These are phyloP conservation scores for Lentinus tigrinus DNA, from an alignment of 768 basidiomycete genomes.

Conservation along the genomic window DNA sequence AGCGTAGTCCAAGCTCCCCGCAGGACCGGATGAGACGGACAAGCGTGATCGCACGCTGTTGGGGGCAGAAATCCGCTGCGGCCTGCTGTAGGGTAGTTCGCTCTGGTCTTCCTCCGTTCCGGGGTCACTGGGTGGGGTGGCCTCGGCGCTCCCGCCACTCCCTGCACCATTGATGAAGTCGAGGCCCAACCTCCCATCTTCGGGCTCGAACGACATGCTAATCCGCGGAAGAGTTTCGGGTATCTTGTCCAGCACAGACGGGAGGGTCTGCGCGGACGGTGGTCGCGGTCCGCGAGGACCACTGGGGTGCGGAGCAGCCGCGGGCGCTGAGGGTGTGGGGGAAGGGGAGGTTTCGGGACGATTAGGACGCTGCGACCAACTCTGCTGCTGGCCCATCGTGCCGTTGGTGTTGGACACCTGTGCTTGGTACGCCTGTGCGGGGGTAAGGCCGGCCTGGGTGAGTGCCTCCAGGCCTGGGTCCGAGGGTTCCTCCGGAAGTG, in stretches of 20 bases:
- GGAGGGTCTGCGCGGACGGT: constrained; percentile 23
- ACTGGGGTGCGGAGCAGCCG: background rate
- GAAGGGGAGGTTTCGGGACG: constrained; percentile 17
- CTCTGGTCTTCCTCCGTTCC: constrained; percentile 20
- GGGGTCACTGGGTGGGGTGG: constrained; percentile 17
- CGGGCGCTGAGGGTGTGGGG: background rate
- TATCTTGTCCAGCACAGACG: background rate
- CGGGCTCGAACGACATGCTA: constrained; percentile 47
- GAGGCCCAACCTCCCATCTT: constrained; percentile 57
- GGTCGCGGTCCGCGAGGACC: constrained; percentile 14
- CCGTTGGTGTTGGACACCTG: constrained; percentile 57
- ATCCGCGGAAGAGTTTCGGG: constrained; percentile 35
- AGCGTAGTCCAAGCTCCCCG: constrained; percentile 21
- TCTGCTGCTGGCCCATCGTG: constrained; percentile 29
- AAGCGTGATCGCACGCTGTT: constrained; percentile 26
- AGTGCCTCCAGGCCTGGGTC: constrained; percentile 45
- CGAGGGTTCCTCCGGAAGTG: constrained; percentile 49
- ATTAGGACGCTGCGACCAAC: constrained; percentile 34
- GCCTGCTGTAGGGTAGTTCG: constrained; percentile 20
- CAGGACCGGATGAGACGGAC: constrained; percentile 22
- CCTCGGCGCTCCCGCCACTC: constrained; percentile 2
- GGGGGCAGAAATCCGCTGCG: constrained; percentile 18
- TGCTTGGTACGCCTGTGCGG: constrained; percentile 80
- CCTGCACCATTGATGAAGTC: constrained; percentile 37
- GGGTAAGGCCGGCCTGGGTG: constrained; percentile 57